These are phyloP conservation scores for Prunus dulcis DNA, from an alignment of 306 rosid species.

Conservation along the genomic window DNA sequence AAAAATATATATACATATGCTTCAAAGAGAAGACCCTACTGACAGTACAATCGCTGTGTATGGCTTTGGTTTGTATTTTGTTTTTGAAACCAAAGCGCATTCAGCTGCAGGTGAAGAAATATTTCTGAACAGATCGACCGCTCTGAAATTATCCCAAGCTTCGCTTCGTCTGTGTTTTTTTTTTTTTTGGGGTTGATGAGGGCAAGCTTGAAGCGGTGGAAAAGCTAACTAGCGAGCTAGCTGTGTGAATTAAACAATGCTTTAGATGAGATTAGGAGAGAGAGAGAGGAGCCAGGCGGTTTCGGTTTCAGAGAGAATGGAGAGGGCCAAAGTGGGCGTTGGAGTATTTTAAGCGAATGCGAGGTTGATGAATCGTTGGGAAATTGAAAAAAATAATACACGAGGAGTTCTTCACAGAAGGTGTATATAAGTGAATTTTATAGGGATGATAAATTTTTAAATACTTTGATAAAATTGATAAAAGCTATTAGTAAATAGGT, in stretches of 20 bases:
- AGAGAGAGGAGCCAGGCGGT: neutral
- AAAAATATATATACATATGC: neutral
- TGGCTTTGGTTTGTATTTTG: neutral
- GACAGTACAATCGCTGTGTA: neutral
- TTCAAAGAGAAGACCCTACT: neutral
- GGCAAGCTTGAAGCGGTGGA: too few species aligned
- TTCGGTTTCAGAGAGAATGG: constrained; percentile 5
- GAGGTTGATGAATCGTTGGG: constrained; percentile 27
- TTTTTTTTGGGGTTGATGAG: neutral
- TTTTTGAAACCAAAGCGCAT: neutral
- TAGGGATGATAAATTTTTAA: too few species aligned
- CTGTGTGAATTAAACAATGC: too few species aligned
- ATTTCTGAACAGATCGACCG: neutral
- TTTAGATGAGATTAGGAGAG: neutral
- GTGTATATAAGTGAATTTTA: too few species aligned
- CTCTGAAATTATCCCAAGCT: neutral
- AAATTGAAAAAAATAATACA: neutral
- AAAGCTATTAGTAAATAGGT: too few species aligned
- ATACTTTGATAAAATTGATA: too few species aligned
- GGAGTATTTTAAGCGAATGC: constrained; percentile 29
- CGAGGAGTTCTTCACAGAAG: neutral
- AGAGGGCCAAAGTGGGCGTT: constrained; percentile 12
- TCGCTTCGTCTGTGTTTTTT: neutral
- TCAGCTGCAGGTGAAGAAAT: neutral
- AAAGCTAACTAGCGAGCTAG: too few species aligned